Conservation (phyloP, 257 asterid species). For the Voacanga thouarsii region DNA sequence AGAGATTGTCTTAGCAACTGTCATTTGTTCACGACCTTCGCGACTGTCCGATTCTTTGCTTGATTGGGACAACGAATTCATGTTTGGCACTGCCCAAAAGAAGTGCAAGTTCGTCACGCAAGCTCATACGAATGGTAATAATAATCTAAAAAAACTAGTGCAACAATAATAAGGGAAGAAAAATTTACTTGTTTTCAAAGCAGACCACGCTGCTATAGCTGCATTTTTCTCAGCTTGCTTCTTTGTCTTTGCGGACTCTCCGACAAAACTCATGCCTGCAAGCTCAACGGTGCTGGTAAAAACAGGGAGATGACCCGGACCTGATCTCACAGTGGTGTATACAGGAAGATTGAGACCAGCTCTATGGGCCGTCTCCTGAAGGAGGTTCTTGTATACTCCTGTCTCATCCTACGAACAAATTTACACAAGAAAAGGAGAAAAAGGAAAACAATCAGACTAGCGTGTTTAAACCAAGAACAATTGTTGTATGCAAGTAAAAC, state of each 20-base stretch:
- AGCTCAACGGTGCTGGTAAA: slow-evolving; percentile 7
- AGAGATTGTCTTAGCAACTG: background rate
- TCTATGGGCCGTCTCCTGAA: slow-evolving; percentile 8
- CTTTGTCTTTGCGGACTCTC: slow-evolving; percentile 8
- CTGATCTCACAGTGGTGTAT: slow-evolving; percentile 6
- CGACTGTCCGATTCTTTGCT: background rate
- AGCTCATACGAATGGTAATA: background rate
- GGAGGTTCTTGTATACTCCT: slow-evolving; percentile 7
- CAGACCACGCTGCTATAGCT: slow-evolving; percentile 10
- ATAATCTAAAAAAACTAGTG: background rate
- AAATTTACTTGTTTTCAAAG: background rate
- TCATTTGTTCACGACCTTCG: background rate
- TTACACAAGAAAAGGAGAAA: background rate
- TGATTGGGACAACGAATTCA: background rate
- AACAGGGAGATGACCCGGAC: slow-evolving; percentile 3
- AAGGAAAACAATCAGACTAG: background rate
- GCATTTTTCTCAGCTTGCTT: slow-evolving; percentile 15
- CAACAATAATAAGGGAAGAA: background rate
- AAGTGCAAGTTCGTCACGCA: background rate
- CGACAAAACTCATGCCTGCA: slow-evolving; percentile 3
- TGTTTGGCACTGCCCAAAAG: slow-evolving; percentile 31
- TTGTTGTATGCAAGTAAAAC: no score
- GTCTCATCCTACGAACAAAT: background rate
- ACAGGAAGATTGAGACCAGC: slow-evolving; percentile 9
- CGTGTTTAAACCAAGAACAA: background rate